phyloP scores from a whole-genome alignment of 192 early-diverging fungal genomes.

The Umbelopsis vinacea region DNA sequence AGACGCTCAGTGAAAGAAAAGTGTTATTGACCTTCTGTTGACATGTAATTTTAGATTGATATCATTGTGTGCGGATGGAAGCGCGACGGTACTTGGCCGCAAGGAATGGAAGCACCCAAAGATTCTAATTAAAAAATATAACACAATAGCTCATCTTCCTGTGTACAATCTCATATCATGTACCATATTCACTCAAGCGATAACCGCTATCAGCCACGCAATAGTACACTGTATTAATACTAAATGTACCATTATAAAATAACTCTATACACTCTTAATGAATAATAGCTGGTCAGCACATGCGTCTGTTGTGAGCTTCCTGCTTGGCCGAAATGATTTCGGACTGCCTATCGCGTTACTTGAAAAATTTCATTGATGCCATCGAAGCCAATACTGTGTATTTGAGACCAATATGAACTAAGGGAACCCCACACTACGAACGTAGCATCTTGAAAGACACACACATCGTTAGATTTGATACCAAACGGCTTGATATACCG shows the following conservation, averaged over 20 bases:
- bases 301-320: neutral
- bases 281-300: neutral
- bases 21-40: neutral
- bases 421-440: too few relatives aligned
- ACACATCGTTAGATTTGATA: too few relatives aligned
- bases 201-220: neutral
- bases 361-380: constrained; percentile 34
- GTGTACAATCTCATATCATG: neutral
- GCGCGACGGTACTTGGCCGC: constrained; percentile 56
- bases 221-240: neutral
- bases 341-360: too few relatives aligned
- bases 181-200: neutral
- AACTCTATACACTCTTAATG: neutral
- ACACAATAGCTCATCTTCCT: neutral
- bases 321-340: neutral
- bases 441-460: too few relatives aligned
- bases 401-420: too few relatives aligned
- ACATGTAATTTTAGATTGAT: constrained; percentile 42
- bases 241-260: neutral
- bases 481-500: too few relatives aligned
- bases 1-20: neutral
- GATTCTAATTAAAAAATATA: constrained; percentile 21
- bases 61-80: constrained; percentile 61
- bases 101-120: constrained; percentile 41
- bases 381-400: too few relatives aligned